These are phyloP conservation scores for Dendrobium nobile DNA, from an alignment of 106 monocot genomes.

Conservation along the genomic window DNA sequence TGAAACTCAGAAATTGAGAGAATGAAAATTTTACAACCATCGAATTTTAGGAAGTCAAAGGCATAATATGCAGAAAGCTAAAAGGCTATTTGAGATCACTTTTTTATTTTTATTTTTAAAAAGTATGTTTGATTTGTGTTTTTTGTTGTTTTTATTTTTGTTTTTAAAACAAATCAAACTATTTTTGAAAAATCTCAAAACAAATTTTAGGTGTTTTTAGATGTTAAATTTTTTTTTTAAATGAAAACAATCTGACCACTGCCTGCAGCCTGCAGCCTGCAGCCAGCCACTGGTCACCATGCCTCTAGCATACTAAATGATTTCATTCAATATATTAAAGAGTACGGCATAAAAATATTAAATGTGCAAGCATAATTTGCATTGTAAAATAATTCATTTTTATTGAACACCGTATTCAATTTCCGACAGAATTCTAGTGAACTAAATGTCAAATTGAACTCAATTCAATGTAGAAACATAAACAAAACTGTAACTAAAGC, in stretches of 20 bases:
- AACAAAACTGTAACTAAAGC: neutral
- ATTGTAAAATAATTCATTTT: conserved; percentile 1
- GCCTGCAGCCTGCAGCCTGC: no score
- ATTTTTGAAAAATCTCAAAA: no score
- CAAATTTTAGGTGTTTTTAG: no score
- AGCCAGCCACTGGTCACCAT: neutral
- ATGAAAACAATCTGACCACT: no score
- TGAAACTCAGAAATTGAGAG: neutral
- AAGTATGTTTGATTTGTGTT: no score
- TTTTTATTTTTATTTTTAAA: no score
- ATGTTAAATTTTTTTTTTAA: no score
- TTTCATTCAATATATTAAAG: neutral
- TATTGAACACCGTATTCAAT: neutral
- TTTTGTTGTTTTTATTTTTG: no score
- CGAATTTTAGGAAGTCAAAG: neutral
- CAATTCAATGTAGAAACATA: neutral
- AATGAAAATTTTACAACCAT: neutral
- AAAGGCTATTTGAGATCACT: neutral
- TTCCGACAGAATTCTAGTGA: neutral
- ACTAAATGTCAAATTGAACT: neutral
- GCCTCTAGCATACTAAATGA: neutral
- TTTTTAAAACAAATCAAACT: no score
- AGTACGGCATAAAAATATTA: neutral
- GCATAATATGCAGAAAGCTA: neutral
- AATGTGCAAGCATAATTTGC: neutral